phyloP scores from a whole-genome alignment of 2,329 filamentous ascomycete genomes.

The Elsinoe arachidis region DNA sequence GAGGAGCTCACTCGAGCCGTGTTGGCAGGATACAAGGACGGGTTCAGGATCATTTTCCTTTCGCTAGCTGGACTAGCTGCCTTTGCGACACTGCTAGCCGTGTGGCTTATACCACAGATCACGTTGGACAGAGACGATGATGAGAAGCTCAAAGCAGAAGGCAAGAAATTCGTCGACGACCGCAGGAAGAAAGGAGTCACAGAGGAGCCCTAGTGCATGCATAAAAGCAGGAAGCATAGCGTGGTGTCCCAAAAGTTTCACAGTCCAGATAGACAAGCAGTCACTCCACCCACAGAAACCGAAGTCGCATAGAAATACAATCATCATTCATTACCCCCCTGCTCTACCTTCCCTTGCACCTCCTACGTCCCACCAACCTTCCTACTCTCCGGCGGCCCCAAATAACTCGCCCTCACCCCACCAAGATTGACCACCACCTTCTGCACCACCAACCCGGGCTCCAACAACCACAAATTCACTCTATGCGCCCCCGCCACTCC shows the following conservation, averaged over 20 bases:
- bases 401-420: slow-evolving; percentile 27
- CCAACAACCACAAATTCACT: slow-evolving; percentile 38
- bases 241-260: too few species aligned
- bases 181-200: neutral
- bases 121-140: slow-evolving; percentile 13
- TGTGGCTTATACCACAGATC: slow-evolving; percentile 31
- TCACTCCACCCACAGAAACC: too few species aligned
- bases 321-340: too few species aligned
- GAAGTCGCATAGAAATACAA: too few species aligned
- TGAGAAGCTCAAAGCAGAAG: slow-evolving; percentile 17
- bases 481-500: slow-evolving; percentile 32
- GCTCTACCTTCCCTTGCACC: too few species aligned
- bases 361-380: neutral
- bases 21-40: slow-evolving; percentile 30
- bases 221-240: neutral
- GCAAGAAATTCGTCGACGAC: neutral
- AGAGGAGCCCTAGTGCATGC: neutral
- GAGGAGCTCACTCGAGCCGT: slow-evolving; percentile 23
- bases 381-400: slow-evolving; percentile 29
- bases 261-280: too few species aligned
- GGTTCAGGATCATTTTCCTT: slow-evolving; percentile 35
- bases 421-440: slow-evolving; percentile 29
- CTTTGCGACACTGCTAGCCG: slow-evolving; percentile 28
- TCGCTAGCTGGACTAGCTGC: slow-evolving; percentile 31
- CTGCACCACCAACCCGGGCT: slow-evolving; percentile 37